Conservation (phyloP, 2,329 filamentous ascomycete species). For the Fusarium tanahbumbuense region DNA sequence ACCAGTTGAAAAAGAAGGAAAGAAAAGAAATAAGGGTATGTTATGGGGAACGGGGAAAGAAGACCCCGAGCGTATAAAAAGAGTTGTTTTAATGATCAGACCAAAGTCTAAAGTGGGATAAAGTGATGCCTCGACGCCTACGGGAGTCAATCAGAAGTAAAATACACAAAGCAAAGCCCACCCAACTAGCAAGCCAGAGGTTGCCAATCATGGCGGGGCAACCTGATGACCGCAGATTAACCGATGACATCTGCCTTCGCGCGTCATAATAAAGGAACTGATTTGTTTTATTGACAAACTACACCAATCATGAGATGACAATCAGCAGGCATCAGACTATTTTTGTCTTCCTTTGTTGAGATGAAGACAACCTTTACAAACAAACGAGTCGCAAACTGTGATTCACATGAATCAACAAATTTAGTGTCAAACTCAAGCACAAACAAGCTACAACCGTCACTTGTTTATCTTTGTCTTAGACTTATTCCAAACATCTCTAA, state of each 20-base stretch:
- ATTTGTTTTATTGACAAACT: neutral
- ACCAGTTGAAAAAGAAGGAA: constrained; percentile 16
- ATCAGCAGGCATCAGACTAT: neutral
- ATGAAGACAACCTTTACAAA: neutral
- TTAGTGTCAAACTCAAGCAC: neutral
- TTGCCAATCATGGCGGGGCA: constrained; percentile 50
- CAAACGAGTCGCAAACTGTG: neutral
- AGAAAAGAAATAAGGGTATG: constrained; percentile 16
- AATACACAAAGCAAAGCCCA: constrained; percentile 47
- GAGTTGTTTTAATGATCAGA: constrained; percentile 34
- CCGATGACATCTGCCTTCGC: constrained; percentile 4
- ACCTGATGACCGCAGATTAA: constrained; percentile 27
- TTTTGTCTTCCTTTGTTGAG: neutral
- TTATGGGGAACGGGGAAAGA: constrained; percentile 18
- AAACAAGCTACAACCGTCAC: neutral
- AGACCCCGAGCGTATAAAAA: constrained; percentile 20
- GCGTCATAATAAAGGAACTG: constrained; percentile 9
- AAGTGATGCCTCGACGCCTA: constrained; percentile 7
- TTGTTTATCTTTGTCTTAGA: constrained; percentile 1
- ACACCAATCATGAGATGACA: neutral
- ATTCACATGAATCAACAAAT: neutral
- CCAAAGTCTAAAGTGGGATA: constrained; percentile 45
- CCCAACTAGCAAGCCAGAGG: constrained; percentile 30
- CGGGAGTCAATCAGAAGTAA: constrained; percentile 38
- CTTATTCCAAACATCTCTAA: neutral